Conservation (phyloP, 2,329 filamentous ascomycete species). For the Erysiphe pulchra region DNA sequence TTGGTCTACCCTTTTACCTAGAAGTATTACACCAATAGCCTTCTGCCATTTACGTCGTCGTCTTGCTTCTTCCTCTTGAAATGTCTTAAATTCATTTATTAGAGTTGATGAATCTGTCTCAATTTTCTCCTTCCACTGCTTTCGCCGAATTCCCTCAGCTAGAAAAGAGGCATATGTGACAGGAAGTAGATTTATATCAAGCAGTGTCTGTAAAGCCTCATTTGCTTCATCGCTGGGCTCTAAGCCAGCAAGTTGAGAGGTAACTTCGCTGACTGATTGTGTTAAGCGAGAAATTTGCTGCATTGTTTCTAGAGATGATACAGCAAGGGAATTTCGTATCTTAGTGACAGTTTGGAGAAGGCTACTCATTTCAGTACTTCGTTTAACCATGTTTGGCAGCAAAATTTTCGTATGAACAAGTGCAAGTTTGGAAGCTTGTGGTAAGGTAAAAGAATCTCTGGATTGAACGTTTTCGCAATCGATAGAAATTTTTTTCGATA, state of each 20-base stretch:
- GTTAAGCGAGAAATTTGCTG: constrained; percentile 61
- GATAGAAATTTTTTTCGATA: constrained; percentile 64
- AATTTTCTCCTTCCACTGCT: constrained; percentile 82
- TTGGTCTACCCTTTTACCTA: constrained; percentile 36
- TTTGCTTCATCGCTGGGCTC: constrained; percentile 50
- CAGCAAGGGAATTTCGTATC: constrained; percentile 40
- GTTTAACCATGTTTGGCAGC: constrained; percentile 29
- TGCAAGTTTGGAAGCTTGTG: constrained; percentile 36
- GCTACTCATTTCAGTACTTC: constrained; percentile 33
- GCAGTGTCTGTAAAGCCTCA: constrained; percentile 57
- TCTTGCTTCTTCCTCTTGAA: constrained; percentile 80
- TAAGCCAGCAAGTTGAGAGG: constrained; percentile 43
- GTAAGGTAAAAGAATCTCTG: constrained; percentile 36
- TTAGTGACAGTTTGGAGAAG: constrained; percentile 32
- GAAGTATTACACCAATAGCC: constrained; percentile 46
- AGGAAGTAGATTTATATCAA: constrained; percentile 58
- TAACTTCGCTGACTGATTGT: constrained; percentile 43
- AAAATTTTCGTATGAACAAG: constrained; percentile 35
- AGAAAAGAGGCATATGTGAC: constrained; percentile 76
- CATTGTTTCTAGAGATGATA: constrained; percentile 48
- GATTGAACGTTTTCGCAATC: constrained; percentile 58
- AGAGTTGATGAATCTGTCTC: constrained; percentile 64
- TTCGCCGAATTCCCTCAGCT: constrained; percentile 60
- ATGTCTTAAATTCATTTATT: constrained; percentile 76
- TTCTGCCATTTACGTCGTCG: constrained; percentile 78